phyloP scores from a whole-genome alignment of 2,329 filamentous ascomycete species.

The Monilinia fructicola region DNA sequence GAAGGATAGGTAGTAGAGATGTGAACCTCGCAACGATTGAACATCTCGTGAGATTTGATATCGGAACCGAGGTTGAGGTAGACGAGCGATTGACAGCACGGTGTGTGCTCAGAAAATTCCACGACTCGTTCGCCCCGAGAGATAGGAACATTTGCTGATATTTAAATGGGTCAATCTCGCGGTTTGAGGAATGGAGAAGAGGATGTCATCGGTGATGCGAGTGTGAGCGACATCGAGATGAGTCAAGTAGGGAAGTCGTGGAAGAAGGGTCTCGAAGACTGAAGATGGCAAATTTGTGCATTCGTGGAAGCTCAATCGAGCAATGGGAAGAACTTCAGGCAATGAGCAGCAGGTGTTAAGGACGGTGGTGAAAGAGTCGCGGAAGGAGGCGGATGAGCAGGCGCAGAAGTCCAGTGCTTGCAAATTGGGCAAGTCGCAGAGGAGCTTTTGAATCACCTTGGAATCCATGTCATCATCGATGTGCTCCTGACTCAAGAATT shows the following conservation, averaged over 20 bases:
- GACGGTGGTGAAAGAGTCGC: conserved; percentile 59
- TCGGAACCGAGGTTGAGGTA: conserved; percentile 75
- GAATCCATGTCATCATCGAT: conserved; percentile 71
- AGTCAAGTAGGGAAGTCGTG: conserved; percentile 67
- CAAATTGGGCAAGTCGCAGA: conserved; percentile 64
- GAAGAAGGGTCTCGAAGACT: conserved; percentile 68
- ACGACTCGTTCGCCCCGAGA: conserved; percentile 67
- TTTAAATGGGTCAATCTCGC: conserved; percentile 76
- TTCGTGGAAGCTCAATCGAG: conserved; percentile 73
- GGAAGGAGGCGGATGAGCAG: conserved; percentile 68
- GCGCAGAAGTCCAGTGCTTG: conserved; percentile 75
- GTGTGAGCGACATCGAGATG: conserved; percentile 81
- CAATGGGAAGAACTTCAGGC: conserved; percentile 54
- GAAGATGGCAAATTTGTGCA: conserved; percentile 67
- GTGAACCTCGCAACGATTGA: conserved; percentile 68
- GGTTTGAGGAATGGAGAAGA: conserved; percentile 68
- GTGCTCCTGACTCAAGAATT: conserved; percentile 79
- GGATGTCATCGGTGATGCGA: conserved; percentile 68
- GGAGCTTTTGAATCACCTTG: conserved; percentile 68
- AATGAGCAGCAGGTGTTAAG: conserved; percentile 33
- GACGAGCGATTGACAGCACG: conserved; percentile 65
- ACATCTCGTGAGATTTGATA: conserved; percentile 67
- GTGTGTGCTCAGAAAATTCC: conserved; percentile 67
- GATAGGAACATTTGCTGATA: conserved; percentile 69
- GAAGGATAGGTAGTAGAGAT: conserved; percentile 64